A percentile compares a stretch with the other conserved stretches of the same genome.
Evolutionary conservation across 1,284 basidiomycete genomes (phyloP).

Genomic region (Tilletiaria anomala): DNA sequence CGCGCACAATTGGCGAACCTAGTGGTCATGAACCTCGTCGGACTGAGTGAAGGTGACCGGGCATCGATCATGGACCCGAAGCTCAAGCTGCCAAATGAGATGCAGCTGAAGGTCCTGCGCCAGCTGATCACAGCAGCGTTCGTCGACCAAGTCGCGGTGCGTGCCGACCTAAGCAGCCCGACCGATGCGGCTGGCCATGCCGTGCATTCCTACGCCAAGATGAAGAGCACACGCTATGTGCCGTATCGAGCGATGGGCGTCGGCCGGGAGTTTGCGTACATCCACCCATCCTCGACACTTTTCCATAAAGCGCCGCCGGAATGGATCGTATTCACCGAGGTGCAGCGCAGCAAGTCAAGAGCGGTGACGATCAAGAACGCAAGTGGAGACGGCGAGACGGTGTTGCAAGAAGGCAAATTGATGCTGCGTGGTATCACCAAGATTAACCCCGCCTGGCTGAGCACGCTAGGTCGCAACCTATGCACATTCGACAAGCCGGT

Average conservation of each 20-base stretch:
- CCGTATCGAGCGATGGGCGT: constrained; percentile 73
- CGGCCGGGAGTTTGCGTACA: constrained; percentile 63
- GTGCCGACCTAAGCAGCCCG: constrained; percentile 59
- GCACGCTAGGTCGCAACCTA: constrained; percentile 59
- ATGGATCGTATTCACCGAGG: constrained; percentile 69
- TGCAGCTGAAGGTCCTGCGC: constrained; percentile 71
- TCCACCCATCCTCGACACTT: constrained; percentile 76
- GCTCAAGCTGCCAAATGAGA: constrained; percentile 20
- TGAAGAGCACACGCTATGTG: constrained; percentile 61
- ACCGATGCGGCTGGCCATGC: no score
- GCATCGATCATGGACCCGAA: constrained; percentile 14
- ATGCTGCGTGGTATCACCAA: constrained; percentile 31
- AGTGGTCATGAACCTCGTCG: constrained; percentile 10
- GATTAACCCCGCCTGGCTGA: constrained; percentile 78
- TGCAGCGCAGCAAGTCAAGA: constrained; percentile 8
- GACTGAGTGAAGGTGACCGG: no score
- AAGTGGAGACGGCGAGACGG: not conserved
- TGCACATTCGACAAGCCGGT: constrained; percentile 75
- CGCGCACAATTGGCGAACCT: constrained; percentile 53
- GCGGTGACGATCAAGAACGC: constrained; percentile 40
- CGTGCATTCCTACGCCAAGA: constrained; percentile 43
- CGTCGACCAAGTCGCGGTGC: constrained; percentile 86
- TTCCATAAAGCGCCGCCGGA: constrained; percentile 62
- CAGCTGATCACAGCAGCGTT: constrained; percentile 81
- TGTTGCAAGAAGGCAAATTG: constrained; percentile 9